Evolutionary conservation across 2,329 filamentous ascomycete species (phyloP).

Genomic region (Penicillium decumbens): DNA sequence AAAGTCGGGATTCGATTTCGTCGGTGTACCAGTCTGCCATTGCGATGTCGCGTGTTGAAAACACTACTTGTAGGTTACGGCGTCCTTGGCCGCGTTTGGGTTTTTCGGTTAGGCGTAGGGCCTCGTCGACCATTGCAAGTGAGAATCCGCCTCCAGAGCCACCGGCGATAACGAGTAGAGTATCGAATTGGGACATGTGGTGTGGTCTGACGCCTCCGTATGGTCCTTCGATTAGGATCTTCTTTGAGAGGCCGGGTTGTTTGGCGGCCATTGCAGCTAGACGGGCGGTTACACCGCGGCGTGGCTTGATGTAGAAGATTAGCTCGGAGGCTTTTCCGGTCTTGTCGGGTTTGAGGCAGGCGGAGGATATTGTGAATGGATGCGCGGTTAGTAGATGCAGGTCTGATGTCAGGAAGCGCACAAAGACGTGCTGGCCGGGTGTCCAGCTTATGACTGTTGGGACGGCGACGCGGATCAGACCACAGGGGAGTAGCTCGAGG

Average conservation of each 20-base stretch:
- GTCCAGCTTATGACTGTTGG: constrained; percentile 45
- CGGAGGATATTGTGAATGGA: constrained; percentile 53
- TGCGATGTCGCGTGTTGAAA: constrained; percentile 17
- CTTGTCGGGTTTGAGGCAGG: constrained; percentile 30
- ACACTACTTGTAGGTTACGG: constrained; percentile 20
- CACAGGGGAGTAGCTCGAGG: constrained; percentile 39
- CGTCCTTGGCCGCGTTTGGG: constrained; percentile 4
- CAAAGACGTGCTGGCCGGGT: constrained; percentile 52
- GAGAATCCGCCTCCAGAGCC: constrained; percentile 55
- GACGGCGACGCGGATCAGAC: constrained; percentile 42
- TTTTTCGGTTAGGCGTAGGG: constrained; percentile 18
- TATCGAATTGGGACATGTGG: constrained; percentile 40
- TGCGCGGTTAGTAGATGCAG: constrained; percentile 46
- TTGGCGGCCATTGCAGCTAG: constrained; percentile 40
- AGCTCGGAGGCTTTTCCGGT: constrained; percentile 35
- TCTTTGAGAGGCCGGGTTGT: constrained; percentile 37
- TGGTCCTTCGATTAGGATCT: constrained; percentile 53
- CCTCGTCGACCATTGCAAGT: constrained; percentile 49
- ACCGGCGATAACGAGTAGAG: constrained; percentile 50
- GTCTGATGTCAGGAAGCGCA: constrained; percentile 46
- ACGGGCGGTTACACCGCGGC: constrained; percentile 47
- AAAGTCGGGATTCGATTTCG: constrained; percentile 21
- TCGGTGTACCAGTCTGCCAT: constrained; percentile 25
- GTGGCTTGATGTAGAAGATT: constrained; percentile 51
- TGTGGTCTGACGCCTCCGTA: constrained; percentile 50